A percentile compares a stretch with the other conserved stretches of the same genome.
Evolutionary conservation across 2,329 filamentous ascomycete species (phyloP).

Genomic region (Fusarium agapanthi): DNA sequence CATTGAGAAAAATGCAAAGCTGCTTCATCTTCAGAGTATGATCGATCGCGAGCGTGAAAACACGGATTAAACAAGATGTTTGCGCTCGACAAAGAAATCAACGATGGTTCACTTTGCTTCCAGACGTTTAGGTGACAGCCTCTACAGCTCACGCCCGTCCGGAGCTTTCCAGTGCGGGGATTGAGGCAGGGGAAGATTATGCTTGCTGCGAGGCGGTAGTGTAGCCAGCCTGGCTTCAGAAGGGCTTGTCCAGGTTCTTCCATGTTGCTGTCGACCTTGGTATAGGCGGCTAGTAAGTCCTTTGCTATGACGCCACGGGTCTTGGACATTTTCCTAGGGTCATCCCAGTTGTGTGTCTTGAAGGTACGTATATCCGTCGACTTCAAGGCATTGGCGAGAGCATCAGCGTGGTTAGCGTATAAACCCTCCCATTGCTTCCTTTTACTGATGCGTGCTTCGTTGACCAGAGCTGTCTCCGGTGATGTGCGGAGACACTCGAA

Average conservation of each 20-base stretch:
- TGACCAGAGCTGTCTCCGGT: background rate
- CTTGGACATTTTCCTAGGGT: background rate
- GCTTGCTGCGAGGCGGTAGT: background rate
- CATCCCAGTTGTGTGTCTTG: background rate
- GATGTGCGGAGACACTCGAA: background rate
- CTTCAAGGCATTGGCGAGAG: rapidly evolving
- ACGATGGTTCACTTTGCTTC: rapidly evolving
- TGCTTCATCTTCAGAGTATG: background rate
- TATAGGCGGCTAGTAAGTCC: background rate
- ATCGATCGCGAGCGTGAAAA: background rate
- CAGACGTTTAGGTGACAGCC: background rate
- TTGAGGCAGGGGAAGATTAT: background rate
- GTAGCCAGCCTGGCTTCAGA: background rate
- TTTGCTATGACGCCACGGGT: background rate
- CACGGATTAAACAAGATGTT: rapidly evolving
- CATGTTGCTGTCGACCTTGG: rapidly evolving
- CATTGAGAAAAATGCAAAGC: background rate
- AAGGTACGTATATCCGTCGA: background rate
- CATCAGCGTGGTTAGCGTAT: background rate
- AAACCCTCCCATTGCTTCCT: rapidly evolving
- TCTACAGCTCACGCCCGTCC: constrained; percentile 1
- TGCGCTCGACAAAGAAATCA: background rate
- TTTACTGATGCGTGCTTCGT: rapidly evolving
- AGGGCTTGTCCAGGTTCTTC: rapidly evolving
- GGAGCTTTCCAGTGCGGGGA: rapidly evolving